Evolutionary conservation across 805 yeast species (phyloP), one percentile per base, ranked within the genome.

Genomic region (Wickerhamomyces bovis): DNA sequence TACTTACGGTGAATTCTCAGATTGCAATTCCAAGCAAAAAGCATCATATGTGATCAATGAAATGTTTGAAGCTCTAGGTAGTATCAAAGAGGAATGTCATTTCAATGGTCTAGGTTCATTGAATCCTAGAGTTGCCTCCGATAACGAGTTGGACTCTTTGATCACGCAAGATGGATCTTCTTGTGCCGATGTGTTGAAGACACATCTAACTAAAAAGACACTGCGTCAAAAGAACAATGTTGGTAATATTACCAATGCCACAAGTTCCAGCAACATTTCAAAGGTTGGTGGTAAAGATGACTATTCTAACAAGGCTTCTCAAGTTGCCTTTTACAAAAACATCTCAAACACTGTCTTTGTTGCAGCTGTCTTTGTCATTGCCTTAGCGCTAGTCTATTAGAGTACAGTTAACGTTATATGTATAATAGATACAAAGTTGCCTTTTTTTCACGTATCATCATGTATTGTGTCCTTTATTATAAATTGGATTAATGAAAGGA

Each of bases 1-100:
- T 45, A 49, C 52, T 0, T 85, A 85, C 60, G 94, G 94, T 49
- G 72, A 75, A 6, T 78, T 72, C 61, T 80, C 92, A 10, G 84
- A 75, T 71, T 86, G 94, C 59, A 68, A 80, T 11, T 65, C 75
- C 40, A 74, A 73, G 57, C 87, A 82, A 46, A 76, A 80, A 66
- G 73, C 85, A 44, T 76, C 87, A 1, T 80, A 72, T 55, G 72
- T 78, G 21, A 64, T 85, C 58, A 81, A 85, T 66, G 68, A 73
- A 51, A 72, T 82, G 62, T 84, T 76, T 44, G 81, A 80, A 64
- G 63, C 63, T 43, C 68, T 67, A 36, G 74, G 81, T 50, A 70
- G 68, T 3, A 51, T 53, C 7, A 43, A 41, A 6, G 51, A 52
- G 4, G 44, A 43, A 5, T 69, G 73, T 47, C 51, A 56, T 39